Evolutionary conservation across 805 yeast species (phyloP).

Genomic region (Maudiozyma bulderi): DNA sequence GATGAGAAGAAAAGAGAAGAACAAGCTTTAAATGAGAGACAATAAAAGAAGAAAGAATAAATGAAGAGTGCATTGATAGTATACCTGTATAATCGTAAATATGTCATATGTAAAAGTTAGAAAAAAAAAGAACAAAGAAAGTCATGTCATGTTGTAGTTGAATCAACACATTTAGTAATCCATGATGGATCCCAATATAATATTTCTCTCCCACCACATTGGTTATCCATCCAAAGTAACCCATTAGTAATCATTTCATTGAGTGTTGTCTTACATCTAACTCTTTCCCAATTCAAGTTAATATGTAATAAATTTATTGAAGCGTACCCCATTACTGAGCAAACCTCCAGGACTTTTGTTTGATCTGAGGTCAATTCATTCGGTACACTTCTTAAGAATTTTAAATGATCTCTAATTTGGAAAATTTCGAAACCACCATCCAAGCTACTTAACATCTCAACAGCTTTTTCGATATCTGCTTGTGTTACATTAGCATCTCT

Average conservation of each 20-base stretch:
- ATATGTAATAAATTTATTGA: constrained; percentile 54
- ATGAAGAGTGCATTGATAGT: not conserved
- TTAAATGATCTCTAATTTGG: constrained; percentile 36
- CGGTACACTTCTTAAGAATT: constrained; percentile 55
- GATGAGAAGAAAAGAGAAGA: constrained; percentile 1
- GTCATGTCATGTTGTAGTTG: not conserved
- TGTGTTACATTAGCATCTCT: constrained; percentile 29
- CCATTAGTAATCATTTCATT: constrained; percentile 79
- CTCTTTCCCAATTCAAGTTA: constrained; percentile 64
- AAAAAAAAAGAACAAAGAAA: not conserved
- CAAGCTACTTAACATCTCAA: constrained; percentile 42
- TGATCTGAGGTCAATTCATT: constrained; percentile 62
- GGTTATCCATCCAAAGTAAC: constrained; percentile 74
- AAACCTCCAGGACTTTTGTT: constrained; percentile 58
- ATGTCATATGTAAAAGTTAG: not conserved
- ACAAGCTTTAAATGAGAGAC: constrained; percentile 28
- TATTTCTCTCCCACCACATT: constrained; percentile 32
- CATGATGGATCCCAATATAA: constrained; percentile 71
- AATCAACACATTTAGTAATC: constrained; percentile 30
- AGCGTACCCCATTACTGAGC: constrained; percentile 70
- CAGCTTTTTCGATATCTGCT: constrained; percentile 48
- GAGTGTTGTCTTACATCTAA: constrained; percentile 52
- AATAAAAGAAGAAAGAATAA: constrained; percentile 40
- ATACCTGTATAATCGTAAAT: not conserved
- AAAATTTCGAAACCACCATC: constrained; percentile 68